Conservation (phyloP, 78 protist species). For the Pelomyxa schiedti region DNA sequence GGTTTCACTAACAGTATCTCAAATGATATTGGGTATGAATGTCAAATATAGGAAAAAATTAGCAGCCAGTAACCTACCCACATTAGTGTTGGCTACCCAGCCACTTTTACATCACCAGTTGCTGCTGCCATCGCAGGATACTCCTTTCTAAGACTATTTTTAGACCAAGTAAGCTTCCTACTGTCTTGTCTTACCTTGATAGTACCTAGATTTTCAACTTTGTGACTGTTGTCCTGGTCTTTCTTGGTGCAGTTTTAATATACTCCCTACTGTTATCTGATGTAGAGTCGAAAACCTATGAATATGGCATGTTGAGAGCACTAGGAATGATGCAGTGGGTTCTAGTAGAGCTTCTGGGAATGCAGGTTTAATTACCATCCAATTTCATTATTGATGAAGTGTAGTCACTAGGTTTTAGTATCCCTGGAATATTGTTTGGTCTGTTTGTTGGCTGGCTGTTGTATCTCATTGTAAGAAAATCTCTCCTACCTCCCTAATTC, state of each 20-base stretch:
- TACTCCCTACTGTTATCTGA: conserved; percentile 66
- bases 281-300: conserved; percentile 81
- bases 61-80: not conserved
- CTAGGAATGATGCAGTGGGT: conserved; percentile 62
- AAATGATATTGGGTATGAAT: conserved; percentile 9
- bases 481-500: too few species aligned
- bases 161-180: conserved; percentile 41
- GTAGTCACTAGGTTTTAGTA: conserved; percentile 43
- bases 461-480: conserved; percentile 25
- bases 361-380: conserved; percentile 13
- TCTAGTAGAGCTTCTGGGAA: conserved; percentile 14
- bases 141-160: conserved; percentile 23
- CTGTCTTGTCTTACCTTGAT: not conserved
- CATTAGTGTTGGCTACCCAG: conserved; percentile 9
- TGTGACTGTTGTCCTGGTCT: conserved; percentile 33
- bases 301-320: conserved; percentile 86
- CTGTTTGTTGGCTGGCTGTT: conserved; percentile 35
- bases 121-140: conserved; percentile 20
- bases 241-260: conserved; percentile 68
- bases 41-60: not conserved
- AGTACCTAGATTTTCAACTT: conserved; percentile 4
- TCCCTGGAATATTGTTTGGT: conserved; percentile 65
- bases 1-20: conserved; percentile 27
- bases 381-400: not conserved
- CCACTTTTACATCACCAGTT: conserved; percentile 22